These are phyloP conservation scores for Backusella parvicylindrica DNA, from an alignment of 192 early-diverging fungal species.

Conservation along the genomic window DNA sequence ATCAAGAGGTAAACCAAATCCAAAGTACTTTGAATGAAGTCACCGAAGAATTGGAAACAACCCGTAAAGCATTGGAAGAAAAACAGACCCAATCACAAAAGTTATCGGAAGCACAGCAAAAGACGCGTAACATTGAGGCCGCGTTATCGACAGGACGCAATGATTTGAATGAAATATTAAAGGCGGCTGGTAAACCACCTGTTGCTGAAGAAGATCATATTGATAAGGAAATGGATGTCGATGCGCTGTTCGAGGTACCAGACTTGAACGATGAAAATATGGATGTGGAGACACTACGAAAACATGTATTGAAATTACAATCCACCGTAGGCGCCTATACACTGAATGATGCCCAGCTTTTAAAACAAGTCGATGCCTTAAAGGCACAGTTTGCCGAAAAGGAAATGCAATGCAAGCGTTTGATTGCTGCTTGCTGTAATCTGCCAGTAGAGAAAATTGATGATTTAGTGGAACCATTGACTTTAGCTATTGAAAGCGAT, in stretches of 20 bases:
- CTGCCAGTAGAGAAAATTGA: constrained; percentile 79
- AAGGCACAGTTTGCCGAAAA: constrained; percentile 47
- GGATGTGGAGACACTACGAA: not conserved
- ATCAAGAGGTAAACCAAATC: constrained; percentile 51
- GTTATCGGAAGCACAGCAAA: constrained; percentile 51
- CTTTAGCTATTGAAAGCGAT: constrained; percentile 83
- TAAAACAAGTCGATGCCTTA: not conserved
- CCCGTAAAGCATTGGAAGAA: constrained; percentile 54
- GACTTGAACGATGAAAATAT: not conserved
- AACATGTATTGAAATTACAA: constrained; percentile 4
- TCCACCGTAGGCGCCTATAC: constrained; percentile 42
- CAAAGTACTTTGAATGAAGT: constrained; percentile 54
- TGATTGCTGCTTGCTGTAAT: constrained; percentile 85
- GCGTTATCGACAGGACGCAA: constrained; percentile 34
- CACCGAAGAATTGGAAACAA: constrained; percentile 49
- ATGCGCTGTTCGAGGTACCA: constrained; percentile 5
- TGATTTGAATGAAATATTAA: not conserved
- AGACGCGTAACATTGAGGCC: constrained; percentile 56
- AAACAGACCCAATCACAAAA: constrained; percentile 51
- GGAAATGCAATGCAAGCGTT: constrained; percentile 76
- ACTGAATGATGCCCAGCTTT: constrained; percentile 41
- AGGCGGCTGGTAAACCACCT: constrained; percentile 4
- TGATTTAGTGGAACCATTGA: constrained; percentile 67
- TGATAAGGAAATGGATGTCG: constrained; percentile 15
- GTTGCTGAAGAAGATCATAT: constrained; percentile 12